Evolutionary conservation across 805 yeast genomes (phyloP).

Genomic region (Clavispora santaluciae): DNA sequence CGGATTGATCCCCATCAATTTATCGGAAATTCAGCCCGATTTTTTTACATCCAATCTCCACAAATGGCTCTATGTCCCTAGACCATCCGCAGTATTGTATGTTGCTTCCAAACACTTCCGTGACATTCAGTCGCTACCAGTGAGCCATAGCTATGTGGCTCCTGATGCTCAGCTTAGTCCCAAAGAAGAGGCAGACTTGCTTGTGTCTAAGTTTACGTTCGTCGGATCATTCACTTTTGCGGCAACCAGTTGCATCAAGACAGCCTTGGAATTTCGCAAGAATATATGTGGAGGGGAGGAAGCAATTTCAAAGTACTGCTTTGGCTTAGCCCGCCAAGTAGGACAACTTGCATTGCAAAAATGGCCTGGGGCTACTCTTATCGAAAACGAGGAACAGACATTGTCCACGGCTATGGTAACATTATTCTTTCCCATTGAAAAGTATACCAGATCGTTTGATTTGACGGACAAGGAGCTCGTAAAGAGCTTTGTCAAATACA

Average conservation of each 20-base stretch:
- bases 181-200: slow-evolving; percentile 20
- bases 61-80: slow-evolving; percentile 62
- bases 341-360: slow-evolving; percentile 33
- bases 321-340: slow-evolving; percentile 40
- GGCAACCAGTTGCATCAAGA: slow-evolving; percentile 35
- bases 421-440: slow-evolving; percentile 32
- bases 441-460: slow-evolving; percentile 6
- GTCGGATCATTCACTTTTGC: slow-evolving; percentile 49
- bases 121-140: slow-evolving; percentile 51
- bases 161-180: slow-evolving; percentile 23
- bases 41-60: slow-evolving; percentile 60
- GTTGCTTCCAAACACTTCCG: slow-evolving; percentile 49
- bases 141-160: slow-evolving; percentile 44
- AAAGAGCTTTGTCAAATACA: slow-evolving; percentile 2
- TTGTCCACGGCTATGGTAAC: slow-evolving; percentile 42
- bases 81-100: slow-evolving; percentile 56
- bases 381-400: slow-evolving; percentile 32
- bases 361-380: slow-evolving; percentile 33
- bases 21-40: slow-evolving; percentile 46
- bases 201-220: slow-evolving; percentile 45
- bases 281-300: slow-evolving; percentile 59
- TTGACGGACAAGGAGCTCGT: neutral
- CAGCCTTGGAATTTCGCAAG: slow-evolving; percentile 51
- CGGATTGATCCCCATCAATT: slow-evolving; percentile 47
- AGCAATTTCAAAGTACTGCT: slow-evolving; percentile 44